Evolutionary conservation across 306 rosid genomes (phyloP), one percentile per base, ranked within the genome.

Genomic region (Medicago ruthenica): DNA sequence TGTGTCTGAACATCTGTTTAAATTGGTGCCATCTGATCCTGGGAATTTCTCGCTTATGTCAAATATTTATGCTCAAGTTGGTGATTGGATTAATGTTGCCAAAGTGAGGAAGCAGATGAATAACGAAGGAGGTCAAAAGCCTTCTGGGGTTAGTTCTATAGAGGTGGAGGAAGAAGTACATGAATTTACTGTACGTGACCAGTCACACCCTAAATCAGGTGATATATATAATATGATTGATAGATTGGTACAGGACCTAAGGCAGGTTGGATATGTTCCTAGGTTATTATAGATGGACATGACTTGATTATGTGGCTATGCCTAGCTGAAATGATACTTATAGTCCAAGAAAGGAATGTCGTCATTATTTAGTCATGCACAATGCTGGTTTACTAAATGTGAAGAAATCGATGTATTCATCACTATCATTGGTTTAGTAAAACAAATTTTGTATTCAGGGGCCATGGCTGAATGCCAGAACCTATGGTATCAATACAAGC

Each of bases 21-120:
- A 80, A 71, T 67, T 87, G 77, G 91, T 79, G 17, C 91, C 88
- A 22, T 83, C 88, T 4, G 90, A 92, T 80, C 82, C 89, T 3
- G 93, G 96, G 72, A 90, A 85, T 60, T 83, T 85, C 42, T 86
- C 95, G 8, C 84, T 94, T 79, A 17, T 92, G 83, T 90, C 97
- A 65, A 92, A 94, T 82, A 94, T 94, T 67, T 94, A 85, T 76
- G 95, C 96, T 62, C 89, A 89, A 60, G 93, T 95, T 37, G 88
- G 91, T 55, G 93, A 92, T 54, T 94, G 97, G 97, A 67, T 79
- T 37, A 80, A 82, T 62, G 91, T 90, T 41, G 91, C 93, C 17
- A 84, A 77, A 62, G 70, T 84, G 62, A 84, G 97, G 86, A 44
- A 76, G 83, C 85, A 51, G 76, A 86, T 92, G 95, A 88, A 84